These are phyloP conservation scores for Collybia sordida DNA, from an alignment of 768 basidiomycete genomes.

Conservation along the genomic window DNA sequence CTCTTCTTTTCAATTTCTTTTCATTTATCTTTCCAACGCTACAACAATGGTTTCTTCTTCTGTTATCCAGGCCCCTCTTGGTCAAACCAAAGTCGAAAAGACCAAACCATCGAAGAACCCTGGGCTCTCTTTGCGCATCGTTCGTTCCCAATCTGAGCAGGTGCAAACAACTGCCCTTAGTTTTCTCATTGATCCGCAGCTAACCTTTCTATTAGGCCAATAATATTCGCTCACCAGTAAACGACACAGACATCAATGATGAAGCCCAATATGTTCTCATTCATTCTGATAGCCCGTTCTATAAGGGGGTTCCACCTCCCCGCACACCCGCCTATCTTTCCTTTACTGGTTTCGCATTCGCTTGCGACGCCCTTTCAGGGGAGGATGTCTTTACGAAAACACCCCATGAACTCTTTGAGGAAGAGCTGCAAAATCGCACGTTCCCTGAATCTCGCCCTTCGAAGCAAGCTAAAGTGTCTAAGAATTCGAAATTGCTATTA, in stretches of 20 bases:
- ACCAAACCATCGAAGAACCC: too few species aligned
- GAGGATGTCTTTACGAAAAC: constrained; percentile 16
- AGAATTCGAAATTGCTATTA: constrained; percentile 17
- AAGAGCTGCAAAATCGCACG: background rate
- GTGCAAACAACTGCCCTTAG: background rate
- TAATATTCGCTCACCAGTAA: constrained; percentile 3
- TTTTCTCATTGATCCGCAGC: background rate
- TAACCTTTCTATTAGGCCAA: constrained; percentile 3
- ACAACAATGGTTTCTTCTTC: too few species aligned
- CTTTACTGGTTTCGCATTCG: constrained; percentile 21
- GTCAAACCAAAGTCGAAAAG: too few species aligned
- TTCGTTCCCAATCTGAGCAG: too few species aligned
- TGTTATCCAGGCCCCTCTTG: too few species aligned
- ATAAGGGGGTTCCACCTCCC: constrained; percentile 24
- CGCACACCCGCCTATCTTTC: constrained; percentile 28
- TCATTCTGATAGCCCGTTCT: constrained; percentile 37
- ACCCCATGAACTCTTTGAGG: constrained; percentile 4
- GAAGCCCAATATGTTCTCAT: constrained; percentile 38
- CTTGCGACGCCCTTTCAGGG: constrained; percentile 22
- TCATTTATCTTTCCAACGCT: too few species aligned
- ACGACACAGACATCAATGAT: constrained; percentile 19
- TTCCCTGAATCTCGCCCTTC: too few species aligned
- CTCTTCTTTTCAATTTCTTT: too few species aligned
- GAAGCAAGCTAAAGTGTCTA: constrained; percentile 7
- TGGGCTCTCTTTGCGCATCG: too few species aligned